Percentiles rank a stretch among this genome's conserved stretches.
These are phyloP conservation scores for Apophysomyces variabilis DNA, from an alignment of 371 early-diverging fungal species.

Conservation along the genomic window DNA sequence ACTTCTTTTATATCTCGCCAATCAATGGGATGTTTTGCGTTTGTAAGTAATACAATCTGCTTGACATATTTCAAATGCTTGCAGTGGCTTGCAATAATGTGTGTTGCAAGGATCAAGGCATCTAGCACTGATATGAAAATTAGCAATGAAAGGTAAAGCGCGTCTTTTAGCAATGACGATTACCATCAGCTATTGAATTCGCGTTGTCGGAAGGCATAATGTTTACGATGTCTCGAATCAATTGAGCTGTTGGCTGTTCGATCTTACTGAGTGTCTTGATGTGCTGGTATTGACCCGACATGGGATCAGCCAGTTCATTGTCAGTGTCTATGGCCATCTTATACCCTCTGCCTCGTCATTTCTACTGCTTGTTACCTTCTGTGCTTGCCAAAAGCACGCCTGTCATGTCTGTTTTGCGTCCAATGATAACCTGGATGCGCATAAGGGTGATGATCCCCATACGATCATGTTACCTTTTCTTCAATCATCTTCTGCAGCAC, in stretches of 20 bases:
- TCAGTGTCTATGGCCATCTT: conserved; percentile 30
- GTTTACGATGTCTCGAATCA: conserved; percentile 29
- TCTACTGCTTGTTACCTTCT: conserved; percentile 25
- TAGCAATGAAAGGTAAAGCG: not conserved
- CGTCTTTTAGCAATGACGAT: conserved; percentile 16
- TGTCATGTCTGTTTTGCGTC: conserved; percentile 45
- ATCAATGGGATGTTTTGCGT: conserved; percentile 57
- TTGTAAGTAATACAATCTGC: conserved; percentile 67
- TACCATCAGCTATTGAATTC: conserved; percentile 40
- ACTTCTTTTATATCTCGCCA: conserved; percentile 52
- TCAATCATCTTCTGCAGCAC: conserved; percentile 41
- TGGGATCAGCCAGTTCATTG: conserved; percentile 27
- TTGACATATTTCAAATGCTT: conserved; percentile 68
- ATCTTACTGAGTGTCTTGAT: conserved; percentile 25
- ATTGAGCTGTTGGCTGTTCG: conserved; percentile 22
- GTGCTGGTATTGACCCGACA: conserved; percentile 41
- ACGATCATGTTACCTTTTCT: conserved; percentile 44
- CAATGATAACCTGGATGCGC: conserved; percentile 28
- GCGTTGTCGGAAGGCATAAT: conserved; percentile 38
- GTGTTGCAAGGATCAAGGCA: conserved; percentile 66
- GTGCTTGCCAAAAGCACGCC: conserved; percentile 44
- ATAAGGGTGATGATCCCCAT: conserved; percentile 18
- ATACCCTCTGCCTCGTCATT: not conserved
- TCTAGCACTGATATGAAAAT: conserved; percentile 52
- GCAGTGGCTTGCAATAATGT: conserved; percentile 61